Conservation (phyloP, 306 rosid genomes). For the Rubus parviflorus region DNA sequence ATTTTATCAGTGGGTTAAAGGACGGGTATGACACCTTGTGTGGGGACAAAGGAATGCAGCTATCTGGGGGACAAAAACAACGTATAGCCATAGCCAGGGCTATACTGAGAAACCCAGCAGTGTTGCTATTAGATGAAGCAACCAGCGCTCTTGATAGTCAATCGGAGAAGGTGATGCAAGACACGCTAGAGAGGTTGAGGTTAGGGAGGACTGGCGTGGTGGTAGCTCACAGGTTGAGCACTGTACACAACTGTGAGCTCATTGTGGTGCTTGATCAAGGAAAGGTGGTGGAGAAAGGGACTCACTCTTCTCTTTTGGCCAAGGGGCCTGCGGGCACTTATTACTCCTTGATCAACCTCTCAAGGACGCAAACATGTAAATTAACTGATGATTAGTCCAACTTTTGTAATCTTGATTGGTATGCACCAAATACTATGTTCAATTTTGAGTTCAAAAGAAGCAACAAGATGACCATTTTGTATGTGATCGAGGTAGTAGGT, state of each 20-base stretch:
- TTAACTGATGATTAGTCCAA: too few species aligned
- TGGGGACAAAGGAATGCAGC: conserved; percentile 45
- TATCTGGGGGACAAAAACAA: conserved; percentile 60
- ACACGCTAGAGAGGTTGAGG: conserved; percentile 39
- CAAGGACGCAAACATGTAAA: conserved; percentile 1
- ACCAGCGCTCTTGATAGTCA: conserved; percentile 52
- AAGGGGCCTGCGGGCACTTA: conserved; percentile 48
- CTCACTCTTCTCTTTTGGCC: conserved; percentile 39
- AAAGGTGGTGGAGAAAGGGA: conserved; percentile 42
- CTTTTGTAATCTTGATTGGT: too few species aligned
- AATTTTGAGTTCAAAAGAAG: too few species aligned
- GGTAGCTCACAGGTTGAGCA: conserved; percentile 56
- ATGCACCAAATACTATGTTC: too few species aligned
- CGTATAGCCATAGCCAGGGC: conserved; percentile 61
- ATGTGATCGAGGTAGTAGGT: too few species aligned
- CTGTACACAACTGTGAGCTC: conserved; percentile 41
- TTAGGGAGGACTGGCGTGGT: conserved; percentile 48
- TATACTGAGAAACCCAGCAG: conserved; percentile 38
- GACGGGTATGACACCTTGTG: conserved; percentile 50
- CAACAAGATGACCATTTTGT: too few species aligned
- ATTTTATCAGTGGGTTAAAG: conserved; percentile 38
- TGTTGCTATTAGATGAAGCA: conserved; percentile 51
- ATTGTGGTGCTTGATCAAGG: conserved; percentile 49
- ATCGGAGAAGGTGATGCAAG: conserved; percentile 48
- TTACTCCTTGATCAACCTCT: conserved; percentile 35